phyloP scores from a whole-genome alignment of 1,284 basidiomycete species.

The Sanghuangporus baumii region DNA sequence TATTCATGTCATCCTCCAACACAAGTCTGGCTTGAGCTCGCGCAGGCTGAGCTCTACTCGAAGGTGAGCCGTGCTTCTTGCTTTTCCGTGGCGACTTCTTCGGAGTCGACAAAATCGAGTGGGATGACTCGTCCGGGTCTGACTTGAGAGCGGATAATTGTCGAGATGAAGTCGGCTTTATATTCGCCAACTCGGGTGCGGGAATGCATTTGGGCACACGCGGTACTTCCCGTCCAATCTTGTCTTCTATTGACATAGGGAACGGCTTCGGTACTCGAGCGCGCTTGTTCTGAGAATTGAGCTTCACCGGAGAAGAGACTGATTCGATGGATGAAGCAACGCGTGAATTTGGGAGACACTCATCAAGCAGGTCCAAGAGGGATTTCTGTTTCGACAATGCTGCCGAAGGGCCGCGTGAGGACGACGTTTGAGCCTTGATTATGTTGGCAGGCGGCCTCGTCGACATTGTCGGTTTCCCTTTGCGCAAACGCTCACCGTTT shows the following conservation, averaged over 20 bases:
- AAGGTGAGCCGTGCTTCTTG: slow-evolving; percentile 1
- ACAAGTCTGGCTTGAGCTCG: neutral
- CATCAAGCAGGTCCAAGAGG: slow-evolving; percentile 2
- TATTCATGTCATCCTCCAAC: neutral
- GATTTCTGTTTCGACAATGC: neutral
- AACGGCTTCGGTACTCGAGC: neutral
- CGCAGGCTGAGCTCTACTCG: neutral
- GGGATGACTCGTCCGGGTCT: neutral
- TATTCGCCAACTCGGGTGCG: neutral
- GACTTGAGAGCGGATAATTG: neutral
- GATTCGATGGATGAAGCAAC: neutral
- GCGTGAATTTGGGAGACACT: neutral
- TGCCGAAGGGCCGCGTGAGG: neutral
- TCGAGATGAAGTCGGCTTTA: neutral
- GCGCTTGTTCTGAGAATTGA: neutral
- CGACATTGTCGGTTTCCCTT: neutral
- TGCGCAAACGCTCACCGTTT: neutral
- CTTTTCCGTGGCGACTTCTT: slow-evolving; percentile 9
- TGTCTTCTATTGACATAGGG: neutral
- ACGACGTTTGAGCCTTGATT: neutral
- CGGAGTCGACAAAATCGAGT: neutral
- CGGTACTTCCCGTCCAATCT: neutral
- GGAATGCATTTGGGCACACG: neutral
- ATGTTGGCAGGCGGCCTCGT: neutral
- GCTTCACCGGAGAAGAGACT: neutral